phyloP scores from a whole-genome alignment of 1,284 basidiomycete species.

The Cryptococcus sp. region DNA sequence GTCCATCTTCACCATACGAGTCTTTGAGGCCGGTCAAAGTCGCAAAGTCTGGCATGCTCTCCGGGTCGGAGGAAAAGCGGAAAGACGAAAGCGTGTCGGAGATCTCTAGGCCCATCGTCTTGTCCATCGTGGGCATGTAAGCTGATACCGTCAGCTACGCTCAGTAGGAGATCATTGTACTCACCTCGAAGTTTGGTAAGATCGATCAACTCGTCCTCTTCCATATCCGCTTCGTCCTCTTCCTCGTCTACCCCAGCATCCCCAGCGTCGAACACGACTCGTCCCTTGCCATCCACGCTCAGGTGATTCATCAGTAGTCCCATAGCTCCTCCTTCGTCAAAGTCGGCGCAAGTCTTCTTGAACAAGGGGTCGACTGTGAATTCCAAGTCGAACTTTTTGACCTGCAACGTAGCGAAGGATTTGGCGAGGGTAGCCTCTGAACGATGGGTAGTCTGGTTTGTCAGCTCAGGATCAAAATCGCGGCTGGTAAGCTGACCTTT shows the following conservation, averaged over 20 bases:
- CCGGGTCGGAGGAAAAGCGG: constrained; percentile 64
- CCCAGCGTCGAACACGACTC: constrained; percentile 94
- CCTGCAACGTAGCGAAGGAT: constrained; percentile 69
- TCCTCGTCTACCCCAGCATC: constrained; percentile 71
- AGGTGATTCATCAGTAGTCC: constrained; percentile 92
- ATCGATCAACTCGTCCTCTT: constrained; percentile 42
- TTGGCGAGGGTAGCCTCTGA: constrained; percentile 80
- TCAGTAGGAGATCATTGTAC: constrained; percentile 25
- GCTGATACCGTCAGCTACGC: constrained; percentile 46
- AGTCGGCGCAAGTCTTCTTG: constrained; percentile 96
- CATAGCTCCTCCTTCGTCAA: constrained; percentile 95
- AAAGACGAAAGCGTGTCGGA: constrained; percentile 74
- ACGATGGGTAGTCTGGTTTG: constrained; percentile 49
- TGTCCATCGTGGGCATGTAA: constrained; percentile 63
- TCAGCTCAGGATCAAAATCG: constrained; percentile 1
- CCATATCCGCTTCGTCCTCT: constrained; percentile 64
- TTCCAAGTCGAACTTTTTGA: constrained; percentile 90
- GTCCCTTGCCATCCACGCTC: constrained; percentile 72
- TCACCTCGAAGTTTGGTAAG: constrained; percentile 62
- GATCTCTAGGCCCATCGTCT: constrained; percentile 64
- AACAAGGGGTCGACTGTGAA: constrained; percentile 96
- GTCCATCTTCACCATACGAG: constrained; percentile 15
- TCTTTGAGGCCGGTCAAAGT: constrained; percentile 31
- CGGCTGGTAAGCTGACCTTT: neutral
- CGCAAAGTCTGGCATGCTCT: constrained; percentile 48